Evolutionary conservation across 805 yeast genomes (phyloP), one percentile per base, ranked within the genome.

Genomic region (Wickerhamiella musiphila): DNA sequence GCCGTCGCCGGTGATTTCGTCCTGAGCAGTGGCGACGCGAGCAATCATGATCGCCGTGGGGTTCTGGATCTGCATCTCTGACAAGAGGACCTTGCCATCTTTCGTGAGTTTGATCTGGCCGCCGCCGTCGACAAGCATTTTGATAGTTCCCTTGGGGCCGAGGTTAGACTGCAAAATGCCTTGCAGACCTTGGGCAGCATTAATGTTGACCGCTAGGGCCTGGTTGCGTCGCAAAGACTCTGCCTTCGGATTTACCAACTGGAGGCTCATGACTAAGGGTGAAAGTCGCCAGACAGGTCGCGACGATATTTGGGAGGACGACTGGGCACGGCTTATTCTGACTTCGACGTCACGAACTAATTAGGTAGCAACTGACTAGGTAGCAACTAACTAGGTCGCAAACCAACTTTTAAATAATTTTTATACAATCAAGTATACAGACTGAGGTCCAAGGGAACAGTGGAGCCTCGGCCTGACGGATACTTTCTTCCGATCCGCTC

Each of bases 1-100:
- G 42, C 98, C 98, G 57, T 90, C 98, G 31, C 98, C 98, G n/a
- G 96, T 79, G 51, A 90, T 82, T 56, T 90, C 98, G 55, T 90
- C 98, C 58, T 90, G 98, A 1, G 98, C 95, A 28, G 94, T 73
- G 31, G 98, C 98, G 10, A 96, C 98, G 43, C 96, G 68, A 3
- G 98, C 63, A 58, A 78, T 78, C 78, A 78, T 71, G 22, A 78
- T 78, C 0, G 92, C 92, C 3, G 92, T 78, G 8, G 92, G 92
- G 40, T 78, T 73, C 53, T 78, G 90, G 56, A 86, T 86, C 59
- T 90, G 98, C 98, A 90, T 90, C 52, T 90, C 98, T 25, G 78
- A 70, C 37, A 90, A 63, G 35, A 90, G 61, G 6, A 90, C 95
- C 52, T 86, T 84, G 33, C 98, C 98, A 54, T 90, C 98, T 52